A percentile compares a stretch with the other conserved stretches of the same genome.
Conservation (phyloP, 768 basidiomycete genomes). For the Panaeolus cyanescens region DNA sequence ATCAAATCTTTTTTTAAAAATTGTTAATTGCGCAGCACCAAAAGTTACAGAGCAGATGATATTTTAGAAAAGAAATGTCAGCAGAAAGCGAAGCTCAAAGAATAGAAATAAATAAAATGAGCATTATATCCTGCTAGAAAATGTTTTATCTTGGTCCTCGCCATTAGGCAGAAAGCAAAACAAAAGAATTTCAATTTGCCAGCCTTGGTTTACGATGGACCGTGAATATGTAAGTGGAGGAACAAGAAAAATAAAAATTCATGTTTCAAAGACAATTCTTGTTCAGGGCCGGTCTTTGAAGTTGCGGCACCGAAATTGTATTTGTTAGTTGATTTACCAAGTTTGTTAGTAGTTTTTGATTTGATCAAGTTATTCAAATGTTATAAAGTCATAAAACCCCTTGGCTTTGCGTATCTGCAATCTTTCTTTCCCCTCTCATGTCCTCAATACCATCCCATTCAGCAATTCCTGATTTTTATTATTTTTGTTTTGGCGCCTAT, state of each 20-base stretch:
- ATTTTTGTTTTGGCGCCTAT: conserved; percentile 70
- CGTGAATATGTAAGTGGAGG: conserved; percentile 48
- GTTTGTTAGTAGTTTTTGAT: background rate
- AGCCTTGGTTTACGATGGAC: conserved; percentile 72
- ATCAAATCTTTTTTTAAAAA: background rate
- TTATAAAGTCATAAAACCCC: background rate
- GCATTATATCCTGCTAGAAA: conserved; percentile 73
- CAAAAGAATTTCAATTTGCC: conserved; percentile 37
- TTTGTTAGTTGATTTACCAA: background rate
- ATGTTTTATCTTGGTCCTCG: conserved; percentile 66
- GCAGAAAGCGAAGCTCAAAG: conserved; percentile 59
- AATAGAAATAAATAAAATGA: conserved; percentile 29
- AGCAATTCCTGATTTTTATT: conserved; percentile 75
- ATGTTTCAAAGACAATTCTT: background rate
- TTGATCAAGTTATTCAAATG: background rate
- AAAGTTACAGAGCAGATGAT: background rate
- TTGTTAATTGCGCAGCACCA: background rate
- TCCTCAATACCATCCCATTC: conserved; percentile 47
- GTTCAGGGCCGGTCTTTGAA: conserved; percentile 5
- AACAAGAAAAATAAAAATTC: background rate
- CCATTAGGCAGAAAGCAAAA: conserved; percentile 71
- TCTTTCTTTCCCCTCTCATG: background rate
- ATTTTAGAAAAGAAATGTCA: conserved; percentile 34
- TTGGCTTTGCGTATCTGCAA: background rate
- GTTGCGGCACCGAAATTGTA: background rate